These are phyloP conservation scores for Castanopsis chinensis DNA, from an alignment of 306 rosid species.

Conservation along the genomic window DNA sequence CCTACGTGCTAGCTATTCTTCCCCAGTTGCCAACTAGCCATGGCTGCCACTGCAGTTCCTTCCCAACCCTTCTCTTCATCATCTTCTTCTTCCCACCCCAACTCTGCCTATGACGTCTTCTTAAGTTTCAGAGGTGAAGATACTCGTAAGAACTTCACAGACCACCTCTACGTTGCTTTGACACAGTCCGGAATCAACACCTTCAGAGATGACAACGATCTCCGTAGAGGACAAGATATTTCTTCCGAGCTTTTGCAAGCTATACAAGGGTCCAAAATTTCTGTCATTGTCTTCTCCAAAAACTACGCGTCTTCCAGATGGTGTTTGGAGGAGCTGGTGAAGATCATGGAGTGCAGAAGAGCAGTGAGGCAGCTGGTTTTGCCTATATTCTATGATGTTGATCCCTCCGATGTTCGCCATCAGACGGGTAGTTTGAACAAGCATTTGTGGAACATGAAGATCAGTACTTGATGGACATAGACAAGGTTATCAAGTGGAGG, in stretches of 20 bases:
- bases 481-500: conserved; percentile 9
- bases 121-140: conserved; percentile 14
- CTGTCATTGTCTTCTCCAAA: background rate
- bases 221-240: conserved; percentile 3
- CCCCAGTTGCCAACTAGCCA: background rate
- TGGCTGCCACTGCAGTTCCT: background rate
- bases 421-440: background rate
- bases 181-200: background rate
- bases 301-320: background rate
- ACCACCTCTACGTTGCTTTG: conserved; percentile 5
- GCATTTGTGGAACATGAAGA: conserved; percentile 1
- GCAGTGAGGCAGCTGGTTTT: background rate
- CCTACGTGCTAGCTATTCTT: background rate
- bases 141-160: conserved; percentile 7
- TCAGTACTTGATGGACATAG: background rate
- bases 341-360: conserved; percentile 15
- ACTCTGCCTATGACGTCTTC: background rate
- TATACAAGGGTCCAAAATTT: background rate
- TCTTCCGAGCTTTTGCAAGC: background rate
- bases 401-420: conserved; percentile 10
- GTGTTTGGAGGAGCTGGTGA: conserved; percentile 19
- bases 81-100: background rate
- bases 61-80: background rate
- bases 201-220: conserved; percentile 6
- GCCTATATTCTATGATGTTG: conserved; percentile 6